A percentile compares a stretch with the other conserved stretches of the same genome.
Evolutionary conservation across 2,329 filamentous ascomycete genomes (phyloP).

Genomic region (Aureobasidium sp.): DNA sequence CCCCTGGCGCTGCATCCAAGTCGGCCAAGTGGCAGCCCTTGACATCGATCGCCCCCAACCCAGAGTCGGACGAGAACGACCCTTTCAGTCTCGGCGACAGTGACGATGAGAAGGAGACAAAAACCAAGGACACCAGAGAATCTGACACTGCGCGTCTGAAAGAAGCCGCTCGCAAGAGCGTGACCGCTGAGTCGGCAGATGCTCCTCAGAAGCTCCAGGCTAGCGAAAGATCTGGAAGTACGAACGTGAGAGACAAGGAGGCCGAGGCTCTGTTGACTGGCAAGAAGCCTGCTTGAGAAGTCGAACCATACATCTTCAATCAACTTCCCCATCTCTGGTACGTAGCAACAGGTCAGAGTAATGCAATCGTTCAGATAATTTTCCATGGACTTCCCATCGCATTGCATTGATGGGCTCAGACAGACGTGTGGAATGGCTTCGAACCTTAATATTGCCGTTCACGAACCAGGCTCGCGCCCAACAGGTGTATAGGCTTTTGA

Average conservation of each 20-base stretch:
- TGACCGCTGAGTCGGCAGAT: conserved; percentile 39
- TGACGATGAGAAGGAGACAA: conserved; percentile 80
- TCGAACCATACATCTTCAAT: background rate
- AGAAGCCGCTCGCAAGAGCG: conserved; percentile 43
- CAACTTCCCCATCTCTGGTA: background rate
- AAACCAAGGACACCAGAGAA: conserved; percentile 54
- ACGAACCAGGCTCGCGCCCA: too few relatives aligned
- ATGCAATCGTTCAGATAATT: background rate
- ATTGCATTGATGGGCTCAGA: too few relatives aligned
- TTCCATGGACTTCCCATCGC: too few relatives aligned
- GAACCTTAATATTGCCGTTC: too few relatives aligned
- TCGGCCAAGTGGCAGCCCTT: conserved; percentile 96
- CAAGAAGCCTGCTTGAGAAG: conserved; percentile 16
- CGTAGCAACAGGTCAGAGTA: background rate
- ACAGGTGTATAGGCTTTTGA: too few relatives aligned
- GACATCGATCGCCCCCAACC: conserved; percentile 74
- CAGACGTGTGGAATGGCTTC: too few relatives aligned
- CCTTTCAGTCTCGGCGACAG: conserved; percentile 95
- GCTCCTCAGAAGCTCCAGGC: conserved; percentile 28
- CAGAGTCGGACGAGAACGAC: conserved; percentile 79
- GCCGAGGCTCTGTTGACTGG: conserved; percentile 38
- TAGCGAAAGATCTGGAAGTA: conserved; percentile 35
- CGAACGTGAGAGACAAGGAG: conserved; percentile 39
- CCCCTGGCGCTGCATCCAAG: conserved; percentile 40
- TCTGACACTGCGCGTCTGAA: conserved; percentile 48